phyloP scores from a whole-genome alignment of 495 filamentous ascomycete genomes.

The Hypoxylon lienhwacheense region DNA sequence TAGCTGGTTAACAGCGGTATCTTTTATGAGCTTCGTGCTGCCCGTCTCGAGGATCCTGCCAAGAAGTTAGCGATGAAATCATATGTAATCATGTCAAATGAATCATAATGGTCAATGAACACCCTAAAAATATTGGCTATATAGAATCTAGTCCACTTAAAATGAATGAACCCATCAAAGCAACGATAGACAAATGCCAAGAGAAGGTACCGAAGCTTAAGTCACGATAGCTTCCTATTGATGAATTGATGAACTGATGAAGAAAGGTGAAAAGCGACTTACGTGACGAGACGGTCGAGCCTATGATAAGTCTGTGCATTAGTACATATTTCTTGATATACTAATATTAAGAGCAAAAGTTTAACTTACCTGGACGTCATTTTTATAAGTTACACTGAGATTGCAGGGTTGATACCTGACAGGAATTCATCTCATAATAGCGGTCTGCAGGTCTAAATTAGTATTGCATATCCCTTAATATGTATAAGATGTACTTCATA shows the following conservation, averaged over 20 bases:
- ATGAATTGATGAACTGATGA: not conserved
- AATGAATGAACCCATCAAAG: not conserved
- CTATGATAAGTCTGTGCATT: slow-evolving; percentile 46
- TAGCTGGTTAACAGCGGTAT: slow-evolving; percentile 93
- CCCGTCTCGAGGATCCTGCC: slow-evolving; percentile 89
- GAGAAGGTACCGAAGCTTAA: not conserved
- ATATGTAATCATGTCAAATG: not conserved
- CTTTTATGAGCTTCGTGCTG: slow-evolving; percentile 89
- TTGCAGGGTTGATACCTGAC: slow-evolving; percentile 34
- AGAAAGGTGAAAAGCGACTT: slow-evolving; percentile 48
- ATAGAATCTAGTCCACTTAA: not conserved
- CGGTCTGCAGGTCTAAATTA: slow-evolving; percentile 13
- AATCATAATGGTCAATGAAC: not conserved
- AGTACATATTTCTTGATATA: slow-evolving; percentile 13
- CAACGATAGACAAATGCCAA: not conserved
- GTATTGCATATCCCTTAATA: not conserved
- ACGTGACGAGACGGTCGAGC: slow-evolving; percentile 93
- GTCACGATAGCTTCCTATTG: not conserved
- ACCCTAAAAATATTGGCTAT: not conserved
- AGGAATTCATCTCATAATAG: slow-evolving; percentile 37
- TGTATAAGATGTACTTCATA: not conserved
- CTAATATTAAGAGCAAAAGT: slow-evolving; percentile 3
- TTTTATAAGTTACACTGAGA: slow-evolving; percentile 41
- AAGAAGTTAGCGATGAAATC: slow-evolving; percentile 34
- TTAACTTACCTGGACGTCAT: slow-evolving; percentile 59